phyloP scores from a whole-genome alignment of 139 green algal genomes.

The Closterium sp. region DNA sequence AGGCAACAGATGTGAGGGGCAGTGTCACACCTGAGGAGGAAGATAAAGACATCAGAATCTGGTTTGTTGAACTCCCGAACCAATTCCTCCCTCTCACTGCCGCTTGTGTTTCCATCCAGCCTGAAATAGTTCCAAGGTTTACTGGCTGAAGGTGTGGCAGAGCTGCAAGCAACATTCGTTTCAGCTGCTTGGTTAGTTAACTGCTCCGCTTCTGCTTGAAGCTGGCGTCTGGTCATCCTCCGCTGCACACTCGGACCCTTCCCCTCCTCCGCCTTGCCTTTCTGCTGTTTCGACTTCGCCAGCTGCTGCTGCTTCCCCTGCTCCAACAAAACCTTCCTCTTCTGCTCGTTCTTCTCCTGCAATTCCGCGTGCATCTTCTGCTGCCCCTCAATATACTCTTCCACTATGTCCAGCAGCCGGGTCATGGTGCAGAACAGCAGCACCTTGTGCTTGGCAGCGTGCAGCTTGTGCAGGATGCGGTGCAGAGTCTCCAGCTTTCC shows the following conservation, averaged over 20 bases:
- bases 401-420: slow-evolving; percentile 66
- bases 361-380: not conserved
- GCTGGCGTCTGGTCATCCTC: not conserved
- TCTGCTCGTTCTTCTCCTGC: not conserved
- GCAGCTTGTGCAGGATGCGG: slow-evolving; percentile 69
- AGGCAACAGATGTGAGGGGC: not conserved
- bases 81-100: slow-evolving; percentile 73
- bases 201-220: not conserved
- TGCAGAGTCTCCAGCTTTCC: slow-evolving; percentile 79
- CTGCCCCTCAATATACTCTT: slow-evolving; percentile 48
- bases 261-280: slow-evolving; percentile 10
- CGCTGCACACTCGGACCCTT: not conserved
- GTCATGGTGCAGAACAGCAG: slow-evolving; percentile 75
- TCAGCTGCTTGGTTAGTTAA: not conserved
- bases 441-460: slow-evolving; percentile 56
- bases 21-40: slow-evolving; percentile 63
- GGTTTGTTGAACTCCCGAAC: slow-evolving; percentile 90
- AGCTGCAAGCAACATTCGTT: not conserved
- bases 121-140: slow-evolving; percentile 76
- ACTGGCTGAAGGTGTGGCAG: not conserved
- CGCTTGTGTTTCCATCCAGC: slow-evolving; percentile 81
- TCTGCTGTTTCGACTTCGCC: not conserved
- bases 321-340: not conserved
- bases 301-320: not conserved
- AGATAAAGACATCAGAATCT: slow-evolving; percentile 83